phyloP scores from a whole-genome alignment of 2,329 filamentous ascomycete species.

The Neoscytalidium dimidiatum region DNA sequence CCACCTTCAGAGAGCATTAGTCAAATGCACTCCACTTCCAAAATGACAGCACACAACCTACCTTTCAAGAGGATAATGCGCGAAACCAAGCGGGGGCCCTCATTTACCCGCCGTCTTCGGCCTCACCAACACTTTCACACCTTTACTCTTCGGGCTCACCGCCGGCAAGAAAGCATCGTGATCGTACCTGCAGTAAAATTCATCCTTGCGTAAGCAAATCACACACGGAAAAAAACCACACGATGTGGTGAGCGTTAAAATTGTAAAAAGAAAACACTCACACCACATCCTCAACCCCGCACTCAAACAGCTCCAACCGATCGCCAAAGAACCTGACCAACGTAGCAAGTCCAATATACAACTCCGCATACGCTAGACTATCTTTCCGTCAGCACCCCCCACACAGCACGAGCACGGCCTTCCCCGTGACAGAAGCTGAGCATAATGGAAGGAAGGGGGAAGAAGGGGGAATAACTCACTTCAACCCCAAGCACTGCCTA shows the following conservation, averaged over 20 bases:
- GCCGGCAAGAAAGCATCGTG: conserved; percentile 44
- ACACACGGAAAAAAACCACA: not conserved
- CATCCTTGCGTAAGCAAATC: not conserved
- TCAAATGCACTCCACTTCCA: too few species aligned
- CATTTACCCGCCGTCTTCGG: not conserved
- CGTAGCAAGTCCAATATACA: conserved; percentile 23
- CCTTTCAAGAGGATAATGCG: not conserved
- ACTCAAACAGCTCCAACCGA: conserved; percentile 21
- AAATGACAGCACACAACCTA: too few species aligned
- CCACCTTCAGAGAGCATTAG: too few species aligned
- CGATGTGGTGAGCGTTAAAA: too few species aligned
- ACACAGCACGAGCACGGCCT: too few species aligned
- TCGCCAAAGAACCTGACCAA: conserved; percentile 19
- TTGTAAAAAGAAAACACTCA: not conserved
- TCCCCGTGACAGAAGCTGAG: too few species aligned
- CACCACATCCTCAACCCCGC: conserved; percentile 30
- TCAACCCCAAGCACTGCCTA: conserved; percentile 27
- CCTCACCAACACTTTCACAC: conserved; percentile 31
- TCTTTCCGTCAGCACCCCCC: not conserved
- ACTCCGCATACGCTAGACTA: conserved; percentile 23
- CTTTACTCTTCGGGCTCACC: conserved; percentile 34
- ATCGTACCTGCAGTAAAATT: conserved; percentile 24
- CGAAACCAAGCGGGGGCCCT: not conserved
- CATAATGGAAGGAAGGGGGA: not conserved
- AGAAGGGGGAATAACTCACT: conserved; percentile 22